Base-by-base conservation (phyloP, 2,329 filamentous ascomycete genomes). In the Stemphylium beticola region DNA sequence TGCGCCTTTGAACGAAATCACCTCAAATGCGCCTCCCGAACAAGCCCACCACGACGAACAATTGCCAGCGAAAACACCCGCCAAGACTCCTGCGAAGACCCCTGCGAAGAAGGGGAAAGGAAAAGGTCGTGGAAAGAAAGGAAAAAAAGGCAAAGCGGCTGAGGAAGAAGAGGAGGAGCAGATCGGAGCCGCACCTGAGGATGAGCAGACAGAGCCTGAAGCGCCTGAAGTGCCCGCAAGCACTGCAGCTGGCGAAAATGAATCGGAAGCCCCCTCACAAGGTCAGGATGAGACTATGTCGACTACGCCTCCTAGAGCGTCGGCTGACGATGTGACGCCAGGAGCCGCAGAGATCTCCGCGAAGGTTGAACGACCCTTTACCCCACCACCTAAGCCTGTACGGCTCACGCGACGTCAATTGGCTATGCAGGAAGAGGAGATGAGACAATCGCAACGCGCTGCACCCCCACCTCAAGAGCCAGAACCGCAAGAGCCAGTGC, bases 1-100 rank as follows among this genome's bases (percentile, higher is more conserved):
- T 63, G 62, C 66, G 45, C 71, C 74, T 20, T 64, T 80, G 41
- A 71, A 73, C 49, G 75, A 79, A 37, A 72, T 80, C n/a, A 73
- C 74, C 18, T 65, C 69, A 14, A 79, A 73, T 53, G 48, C 61
- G 31, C 52, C 66, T 43, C 53, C 63, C 34, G 59, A 71, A 43
- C 58, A 53, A 24, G 49, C 46, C n/a, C 41, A 34, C 17, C 18
- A 55, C 31, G 60, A 64, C 20, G 58, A 70, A 40, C 55, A 68
- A 6, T 15, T 59, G 12, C 50, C 59, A 5, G 40, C 55, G 56
- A 61, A 72, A 48, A 74, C 74, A 55, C 57, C 66, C 7, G 58
- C 66, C n/a, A 75, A 72, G 49, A 74, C 73, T 50, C 57, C 65
- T 4, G 57, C 67, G 26, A 75, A 68, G 57, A 74, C 71, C n/a